phyloP scores from a whole-genome alignment of 225 moss, liverwort and hornwort genomes.

The Antitrichia curtipendula region DNA sequence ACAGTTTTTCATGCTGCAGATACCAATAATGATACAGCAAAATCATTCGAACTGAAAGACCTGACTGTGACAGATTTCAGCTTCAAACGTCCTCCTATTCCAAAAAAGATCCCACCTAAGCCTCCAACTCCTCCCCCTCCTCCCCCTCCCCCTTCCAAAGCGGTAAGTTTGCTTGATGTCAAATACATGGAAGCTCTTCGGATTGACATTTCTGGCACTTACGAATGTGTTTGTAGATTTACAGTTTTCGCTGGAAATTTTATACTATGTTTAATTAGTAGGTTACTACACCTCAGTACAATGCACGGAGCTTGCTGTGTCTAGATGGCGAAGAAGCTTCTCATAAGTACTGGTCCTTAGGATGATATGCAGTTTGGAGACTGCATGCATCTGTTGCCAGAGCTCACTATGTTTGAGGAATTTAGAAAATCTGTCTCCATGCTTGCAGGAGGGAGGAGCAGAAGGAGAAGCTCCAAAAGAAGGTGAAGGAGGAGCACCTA shows the following conservation, averaged over 20 bases:
- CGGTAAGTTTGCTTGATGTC: not conserved
- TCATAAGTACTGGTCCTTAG: not conserved
- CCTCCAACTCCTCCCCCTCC: constrained; percentile 20
- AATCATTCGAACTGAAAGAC: constrained; percentile 58
- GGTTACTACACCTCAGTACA: not conserved
- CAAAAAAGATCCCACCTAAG: constrained; percentile 25
- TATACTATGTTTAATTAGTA: not conserved
- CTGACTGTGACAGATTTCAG: constrained; percentile 35
- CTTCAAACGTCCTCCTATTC: constrained; percentile 52
- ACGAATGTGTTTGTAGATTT: not conserved
- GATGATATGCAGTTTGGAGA: not conserved
- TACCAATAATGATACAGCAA: constrained; percentile 40
- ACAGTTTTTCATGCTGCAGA: constrained; percentile 24
- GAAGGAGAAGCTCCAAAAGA: constrained; percentile 1
- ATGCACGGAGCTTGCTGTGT: not conserved
- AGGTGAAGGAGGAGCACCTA: not conserved
- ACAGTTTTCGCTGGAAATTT: not conserved
- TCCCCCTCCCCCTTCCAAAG: constrained; percentile 5
- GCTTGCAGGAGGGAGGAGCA: constrained; percentile 9
- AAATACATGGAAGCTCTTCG: not conserved
- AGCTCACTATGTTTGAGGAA: not conserved
- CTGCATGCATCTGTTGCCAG: not conserved
- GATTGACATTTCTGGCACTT: not conserved
- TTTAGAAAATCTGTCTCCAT: not conserved
- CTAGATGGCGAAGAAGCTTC: not conserved